Base-by-base conservation (phyloP, 768 basidiomycete species). In the Pholiota conissans region DNA sequence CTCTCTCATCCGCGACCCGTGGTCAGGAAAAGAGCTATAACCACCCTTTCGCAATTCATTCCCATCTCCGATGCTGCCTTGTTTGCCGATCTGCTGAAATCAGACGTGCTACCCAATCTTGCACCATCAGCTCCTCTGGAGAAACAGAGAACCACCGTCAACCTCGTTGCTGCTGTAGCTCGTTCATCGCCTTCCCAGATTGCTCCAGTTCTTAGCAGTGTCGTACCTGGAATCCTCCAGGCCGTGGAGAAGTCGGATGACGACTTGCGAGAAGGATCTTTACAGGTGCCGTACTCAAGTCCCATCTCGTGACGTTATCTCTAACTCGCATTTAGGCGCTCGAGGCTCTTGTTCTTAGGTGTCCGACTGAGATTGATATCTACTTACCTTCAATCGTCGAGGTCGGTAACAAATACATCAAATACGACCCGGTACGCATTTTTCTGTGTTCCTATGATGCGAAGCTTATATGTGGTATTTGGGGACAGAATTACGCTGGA, bases 21-120 rank as follows among this genome's bases (percentile, higher is more conserved):
- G 0, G 91, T 98, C 52, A 86, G 95, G 50, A 98, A 98, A 76
- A 89, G 95, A 51, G 91, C 93, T 2, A 95, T 98, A 57, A 77
- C 86, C 34, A 92, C 94, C 0, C 71, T 94, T 39, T 90, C 93
- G 0, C 91, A 93, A 62, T 90, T 94, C 68, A 80, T 95, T 35
- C 90, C 87, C 14, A 84, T 85, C 40, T 87, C 89, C 8, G 84
- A 83, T 37, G 77, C 84, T 3, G 75, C 79, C 2, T 71, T 90
- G 9, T 90, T 91, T 67, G 69, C 77, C 1, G 73, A 80, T n/a
- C 73, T 93, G 28, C 73, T 94, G 45, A 74, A 77, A 50, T 73
- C 75, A 3, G 79, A 83, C 29, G 79, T 93, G 0, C 75, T 85
- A 29, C 86, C 88, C 14, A 85, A 80, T 65, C 81, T 89, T 18